phyloP scores from a whole-genome alignment of 331 rosid species.

The Malus hybrid region DNA sequence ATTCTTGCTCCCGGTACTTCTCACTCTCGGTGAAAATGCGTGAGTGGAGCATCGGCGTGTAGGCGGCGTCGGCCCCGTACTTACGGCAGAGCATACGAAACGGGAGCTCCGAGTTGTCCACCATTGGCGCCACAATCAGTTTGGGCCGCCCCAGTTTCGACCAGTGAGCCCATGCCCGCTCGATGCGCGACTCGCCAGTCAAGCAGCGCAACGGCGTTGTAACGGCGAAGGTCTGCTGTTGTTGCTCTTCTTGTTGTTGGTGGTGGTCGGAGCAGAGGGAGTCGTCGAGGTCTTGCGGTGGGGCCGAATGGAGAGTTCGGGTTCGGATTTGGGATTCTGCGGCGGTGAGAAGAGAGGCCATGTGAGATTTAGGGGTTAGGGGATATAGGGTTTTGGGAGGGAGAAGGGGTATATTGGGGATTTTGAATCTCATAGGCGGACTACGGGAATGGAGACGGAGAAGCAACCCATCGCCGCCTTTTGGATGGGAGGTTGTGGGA shows the following conservation, averaged over 20 bases:
- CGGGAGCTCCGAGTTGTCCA: constrained; percentile 94
- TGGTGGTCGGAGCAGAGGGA: constrained; percentile 28
- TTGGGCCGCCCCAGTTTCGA: constrained; percentile 74
- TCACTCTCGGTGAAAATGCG: constrained; percentile 57
- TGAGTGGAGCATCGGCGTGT: constrained; percentile 57
- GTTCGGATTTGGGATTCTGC: constrained; percentile 1
- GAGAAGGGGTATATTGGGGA: constrained; percentile 10
- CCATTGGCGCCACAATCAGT: constrained; percentile 89
- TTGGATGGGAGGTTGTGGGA: background rate
- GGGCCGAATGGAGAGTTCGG: constrained; percentile 13
- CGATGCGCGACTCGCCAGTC: constrained; percentile 39
- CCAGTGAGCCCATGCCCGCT: constrained; percentile 91
- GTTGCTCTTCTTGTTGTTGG: background rate
- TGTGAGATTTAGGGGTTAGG: constrained; percentile 11
- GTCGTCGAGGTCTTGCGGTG: constrained; percentile 30
- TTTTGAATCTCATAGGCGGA: constrained; percentile 52
- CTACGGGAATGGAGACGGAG: constrained; percentile 19
- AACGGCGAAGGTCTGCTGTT: background rate
- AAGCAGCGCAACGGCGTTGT: constrained; percentile 17
- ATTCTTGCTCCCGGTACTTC: constrained; percentile 74
- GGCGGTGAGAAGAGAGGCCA: constrained; percentile 30
- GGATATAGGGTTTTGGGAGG: constrained; percentile 9
- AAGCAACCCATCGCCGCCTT: constrained; percentile 10
- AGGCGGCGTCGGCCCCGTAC: constrained; percentile 56
- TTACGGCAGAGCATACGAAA: constrained; percentile 87